phyloP scores from a whole-genome alignment of 176 grass and related monocot species.

The Aegilops tauschii region DNA sequence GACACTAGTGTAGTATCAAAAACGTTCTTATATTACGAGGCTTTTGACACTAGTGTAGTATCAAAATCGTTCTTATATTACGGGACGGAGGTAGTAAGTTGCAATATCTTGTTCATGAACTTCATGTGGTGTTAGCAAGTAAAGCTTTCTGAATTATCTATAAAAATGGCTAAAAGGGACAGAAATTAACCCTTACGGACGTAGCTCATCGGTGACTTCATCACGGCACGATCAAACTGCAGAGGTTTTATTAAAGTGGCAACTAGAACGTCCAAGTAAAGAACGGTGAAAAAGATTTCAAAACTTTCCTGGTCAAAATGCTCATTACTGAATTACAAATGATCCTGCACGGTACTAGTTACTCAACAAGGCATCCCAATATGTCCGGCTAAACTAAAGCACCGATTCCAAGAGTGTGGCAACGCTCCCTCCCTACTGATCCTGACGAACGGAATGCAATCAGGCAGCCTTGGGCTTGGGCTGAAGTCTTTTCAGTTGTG shows the following conservation, averaged over 20 bases:
- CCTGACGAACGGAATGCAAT: background rate
- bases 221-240: background rate
- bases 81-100: background rate
- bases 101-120: background rate
- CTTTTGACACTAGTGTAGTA: no score
- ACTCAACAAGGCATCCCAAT: background rate
- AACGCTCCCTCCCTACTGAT: background rate
- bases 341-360: background rate
- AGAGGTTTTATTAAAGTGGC: constrained; percentile 10
- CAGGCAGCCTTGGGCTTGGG: constrained; percentile 80
- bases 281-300: background rate
- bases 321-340: constrained; percentile 16
- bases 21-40: no score
- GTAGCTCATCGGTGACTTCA: background rate
- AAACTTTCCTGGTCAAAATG: background rate
- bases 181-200: background rate
- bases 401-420: background rate
- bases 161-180: background rate
- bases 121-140: background rate
- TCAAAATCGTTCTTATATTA: no score
- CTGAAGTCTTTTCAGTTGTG: constrained; percentile 84
- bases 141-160: no score
- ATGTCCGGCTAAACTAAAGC: constrained; percentile 9
- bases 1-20: no score
- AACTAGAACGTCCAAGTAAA: background rate